Base-by-base conservation (phyloP, 305 asterid genomes). In the Vinca major region DNA sequence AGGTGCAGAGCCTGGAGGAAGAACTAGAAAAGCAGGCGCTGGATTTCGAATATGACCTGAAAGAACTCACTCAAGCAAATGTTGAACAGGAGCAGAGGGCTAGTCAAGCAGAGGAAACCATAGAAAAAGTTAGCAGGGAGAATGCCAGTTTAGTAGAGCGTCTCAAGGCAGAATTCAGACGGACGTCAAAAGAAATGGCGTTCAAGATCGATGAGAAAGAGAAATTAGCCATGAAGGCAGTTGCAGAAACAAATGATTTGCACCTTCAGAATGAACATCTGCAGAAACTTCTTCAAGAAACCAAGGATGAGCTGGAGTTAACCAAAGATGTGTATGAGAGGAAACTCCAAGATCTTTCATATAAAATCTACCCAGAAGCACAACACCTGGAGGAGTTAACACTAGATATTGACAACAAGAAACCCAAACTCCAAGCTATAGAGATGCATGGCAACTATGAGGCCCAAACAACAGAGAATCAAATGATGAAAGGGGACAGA, bases 21-120 rank as follows among this genome's bases (percentile, higher is more conserved):
- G 95, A 88, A 80, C 73, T 90, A 71, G 88, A 85, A 80, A 79
- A 65, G 37, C 90, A 86, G 79, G 83, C 80, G 53, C 83, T 66
- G 75, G 80, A 71, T 62, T 88, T 84, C 72, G 86, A 83, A 72
- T 87, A 83, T 65, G 85, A 88, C 50, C 73, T 88, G 68, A 80
- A 81, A 80, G 83, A 71, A 71, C 75, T 83, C 40, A 81, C 79
- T 65, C 74, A 77, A 66, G 84, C 78, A 52, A 90, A 82, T 79
- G 77, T 75, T 53, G 84, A 80, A 76, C 89, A 78, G 85, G 98
- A 90, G 80, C 84, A 85, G 69, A 86, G 93, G 84, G 96, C 95
- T 67, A 74, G 78, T 67, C 71, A 71, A 81, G 93, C 96, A 68
- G 97, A 90, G 81, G 97, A 90, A 62, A 89, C 89, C 63, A 65